Base-by-base conservation (phyloP, 116 monocot species). In the Posidonia oceanica region DNA sequence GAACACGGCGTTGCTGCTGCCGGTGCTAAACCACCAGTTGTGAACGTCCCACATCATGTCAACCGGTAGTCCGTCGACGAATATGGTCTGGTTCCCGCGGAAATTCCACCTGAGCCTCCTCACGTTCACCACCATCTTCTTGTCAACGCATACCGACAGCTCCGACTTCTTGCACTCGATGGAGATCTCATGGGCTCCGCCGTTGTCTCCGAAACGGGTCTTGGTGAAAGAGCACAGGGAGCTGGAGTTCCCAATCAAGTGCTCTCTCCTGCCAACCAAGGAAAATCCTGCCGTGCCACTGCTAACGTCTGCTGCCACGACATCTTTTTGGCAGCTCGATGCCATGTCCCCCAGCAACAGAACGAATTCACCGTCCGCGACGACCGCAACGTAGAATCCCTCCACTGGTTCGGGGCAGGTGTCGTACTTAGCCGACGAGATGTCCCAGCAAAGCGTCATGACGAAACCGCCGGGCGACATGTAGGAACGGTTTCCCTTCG, bases 71-170 rank as follows among this genome's bases (percentile, higher is more conserved):
- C 91, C 91, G 52, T 91, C 91, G 23, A 95, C 66, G 73, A 86
- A 91, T 21, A 95, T 76, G 3, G 84, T 88, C 75, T 91, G 91
- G 61, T 91, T 88, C 54, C 95, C 91, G 36, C 95, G 59, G 70
- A 95, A 95, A 41, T 76, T 76, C 76, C 76, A 91, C 36, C 52
- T 71, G 64, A 94, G 77, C 53, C 75, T 74, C 71, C 65, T 63
- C 80, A 81, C 83, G 6, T 79, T 64, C 54, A 94, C 82, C 69
- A 86, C 91, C 73, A 72, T 79, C 72, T 86, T 94, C 74, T 69
- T 76, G 81, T 94, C 91, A 5, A 94, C 48, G 61, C 52, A 69
- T 60, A 94, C 83, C 14, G 44, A 60, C 65, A 94, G 75, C 82
- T 86, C 88, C 61, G 81, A 74, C 10, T 67, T 51, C 52, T 11